Conservation (phyloP, 2,329 filamentous ascomycete genomes). For the Fusarium heterosporum region DNA sequence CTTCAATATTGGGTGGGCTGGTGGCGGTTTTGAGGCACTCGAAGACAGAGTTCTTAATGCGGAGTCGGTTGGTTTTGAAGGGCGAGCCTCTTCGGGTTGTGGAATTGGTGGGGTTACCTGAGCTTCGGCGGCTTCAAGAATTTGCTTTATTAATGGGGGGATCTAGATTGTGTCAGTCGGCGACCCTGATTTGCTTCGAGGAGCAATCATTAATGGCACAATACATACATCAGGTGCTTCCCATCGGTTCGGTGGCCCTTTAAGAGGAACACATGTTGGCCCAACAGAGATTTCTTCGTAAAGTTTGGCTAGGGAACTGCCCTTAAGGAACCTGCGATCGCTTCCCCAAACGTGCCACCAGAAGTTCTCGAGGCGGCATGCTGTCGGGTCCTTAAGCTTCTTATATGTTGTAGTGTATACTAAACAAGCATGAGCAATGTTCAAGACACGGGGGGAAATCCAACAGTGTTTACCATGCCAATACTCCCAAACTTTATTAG, state of each 20-base stretch:
- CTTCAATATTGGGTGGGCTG: conserved; percentile 69
- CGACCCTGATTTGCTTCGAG: neutral
- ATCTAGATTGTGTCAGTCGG: conserved; percentile 43
- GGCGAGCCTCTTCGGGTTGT: conserved; percentile 29
- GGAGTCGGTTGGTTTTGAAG: conserved; percentile 40
- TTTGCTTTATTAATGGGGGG: conserved; percentile 47
- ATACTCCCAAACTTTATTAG: conserved; percentile 65
- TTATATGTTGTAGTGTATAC: conserved; percentile 72
- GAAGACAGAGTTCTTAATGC: conserved; percentile 53
- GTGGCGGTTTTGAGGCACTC: conserved; percentile 58
- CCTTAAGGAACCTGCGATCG: conserved; percentile 64
- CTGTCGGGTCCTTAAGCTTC: conserved; percentile 70
- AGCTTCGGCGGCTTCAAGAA: conserved; percentile 44
- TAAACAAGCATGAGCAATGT: conserved; percentile 46
- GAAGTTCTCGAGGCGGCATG: conserved; percentile 71
- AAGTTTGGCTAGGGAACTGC: conserved; percentile 64
- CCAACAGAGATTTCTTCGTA: conserved; percentile 70
- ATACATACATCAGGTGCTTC: conserved; percentile 61
- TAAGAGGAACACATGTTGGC: conserved; percentile 67
- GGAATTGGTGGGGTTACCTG: conserved; percentile 27
- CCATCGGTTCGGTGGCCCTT: conserved; percentile 65
- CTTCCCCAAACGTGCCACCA: conserved; percentile 76
- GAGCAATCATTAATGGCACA: conserved; percentile 30
- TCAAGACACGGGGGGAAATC: neutral
- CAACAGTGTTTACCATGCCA: conserved; percentile 64